A percentile compares a stretch with the other conserved stretches of the same genome.
These are phyloP conservation scores for Dipteronia dyeriana DNA, from an alignment of 345 rosid genomes.

Conservation along the genomic window DNA sequence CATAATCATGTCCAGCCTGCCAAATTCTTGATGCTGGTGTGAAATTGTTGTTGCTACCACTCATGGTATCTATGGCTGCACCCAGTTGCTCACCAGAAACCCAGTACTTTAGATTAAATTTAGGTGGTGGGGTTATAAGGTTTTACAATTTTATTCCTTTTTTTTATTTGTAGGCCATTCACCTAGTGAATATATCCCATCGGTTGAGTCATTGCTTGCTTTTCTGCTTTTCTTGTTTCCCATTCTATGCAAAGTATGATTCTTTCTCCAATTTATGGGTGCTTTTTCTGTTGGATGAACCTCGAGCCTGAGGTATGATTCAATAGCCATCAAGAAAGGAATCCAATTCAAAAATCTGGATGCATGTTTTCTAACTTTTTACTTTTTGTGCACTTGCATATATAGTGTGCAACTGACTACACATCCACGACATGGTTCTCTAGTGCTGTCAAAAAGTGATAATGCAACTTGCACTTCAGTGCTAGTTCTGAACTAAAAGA, in stretches of 20 bases:
- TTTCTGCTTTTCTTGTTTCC: conserved; percentile 9
- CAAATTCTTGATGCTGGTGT: neutral
- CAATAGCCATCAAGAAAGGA: conserved; percentile 13
- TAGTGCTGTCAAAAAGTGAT: neutral
- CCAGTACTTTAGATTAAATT: neutral
- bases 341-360: conserved; percentile 8
- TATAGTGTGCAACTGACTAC: neutral
- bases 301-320: neutral
- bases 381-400: neutral
- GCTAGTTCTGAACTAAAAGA: neutral
- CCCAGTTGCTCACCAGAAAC: neutral
- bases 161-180: neutral
- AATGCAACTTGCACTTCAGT: neutral
- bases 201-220: neutral
- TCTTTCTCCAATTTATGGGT: conserved; percentile 7
- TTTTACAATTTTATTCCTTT: conserved; percentile 1
- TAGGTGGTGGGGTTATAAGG: neutral
- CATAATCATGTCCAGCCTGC: neutral
- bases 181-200: conserved; percentile 12
- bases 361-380: neutral
- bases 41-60: conserved; percentile 19
- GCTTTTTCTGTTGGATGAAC: conserved; percentile 3
- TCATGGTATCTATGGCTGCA: conserved; percentile 16
- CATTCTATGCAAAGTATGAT: conserved; percentile 19
- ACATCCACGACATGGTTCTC: neutral